Conservation (phyloP, 495 filamentous ascomycete genomes). For the Hypomontagnella submonticulosa region DNA sequence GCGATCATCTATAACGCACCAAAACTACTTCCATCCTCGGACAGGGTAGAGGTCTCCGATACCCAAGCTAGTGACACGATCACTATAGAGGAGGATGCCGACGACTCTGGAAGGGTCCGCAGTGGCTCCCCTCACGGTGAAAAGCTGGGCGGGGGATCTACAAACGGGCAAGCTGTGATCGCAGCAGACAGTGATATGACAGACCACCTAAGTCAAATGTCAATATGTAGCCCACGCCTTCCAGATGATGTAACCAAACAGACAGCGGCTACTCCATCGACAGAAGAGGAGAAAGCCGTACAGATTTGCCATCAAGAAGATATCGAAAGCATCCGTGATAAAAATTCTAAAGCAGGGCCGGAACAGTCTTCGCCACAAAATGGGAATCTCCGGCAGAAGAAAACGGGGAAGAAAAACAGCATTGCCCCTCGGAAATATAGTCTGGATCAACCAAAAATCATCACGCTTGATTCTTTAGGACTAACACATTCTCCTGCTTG, state of each 20-base stretch:
- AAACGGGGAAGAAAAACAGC: slow-evolving; percentile 36
- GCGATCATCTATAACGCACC: slow-evolving; percentile 94
- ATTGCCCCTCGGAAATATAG: slow-evolving; percentile 50
- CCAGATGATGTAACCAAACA: slow-evolving; percentile 29
- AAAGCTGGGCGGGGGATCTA: slow-evolving; percentile 14
- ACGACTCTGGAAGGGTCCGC: slow-evolving; percentile 12
- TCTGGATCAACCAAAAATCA: slow-evolving; percentile 69
- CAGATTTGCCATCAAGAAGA: slow-evolving; percentile 12
- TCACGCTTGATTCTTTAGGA: slow-evolving; percentile 89
- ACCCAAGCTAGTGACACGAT: slow-evolving; percentile 26
- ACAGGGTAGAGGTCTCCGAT: slow-evolving; percentile 41
- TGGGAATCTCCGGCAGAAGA: slow-evolving; percentile 30
- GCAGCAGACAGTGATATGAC: slow-evolving; percentile 28
- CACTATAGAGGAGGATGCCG: slow-evolving; percentile 28
- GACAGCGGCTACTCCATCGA: slow-evolving; percentile 17
- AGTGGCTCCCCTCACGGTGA: slow-evolving; percentile 2
- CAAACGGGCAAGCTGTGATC: background rate
- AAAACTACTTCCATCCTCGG: slow-evolving; percentile 55
- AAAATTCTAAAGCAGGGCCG: slow-evolving; percentile 18
- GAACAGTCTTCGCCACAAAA: slow-evolving; percentile 16
- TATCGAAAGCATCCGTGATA: slow-evolving; percentile 15
- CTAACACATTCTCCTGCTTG: slow-evolving; percentile 68
- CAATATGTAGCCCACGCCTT: slow-evolving; percentile 38
- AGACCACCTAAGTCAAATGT: slow-evolving; percentile 40
- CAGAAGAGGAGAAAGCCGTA: slow-evolving; percentile 11